Conservation (phyloP, 2,329 filamentous ascomycete species). For the Corynespora cassiicola region DNA sequence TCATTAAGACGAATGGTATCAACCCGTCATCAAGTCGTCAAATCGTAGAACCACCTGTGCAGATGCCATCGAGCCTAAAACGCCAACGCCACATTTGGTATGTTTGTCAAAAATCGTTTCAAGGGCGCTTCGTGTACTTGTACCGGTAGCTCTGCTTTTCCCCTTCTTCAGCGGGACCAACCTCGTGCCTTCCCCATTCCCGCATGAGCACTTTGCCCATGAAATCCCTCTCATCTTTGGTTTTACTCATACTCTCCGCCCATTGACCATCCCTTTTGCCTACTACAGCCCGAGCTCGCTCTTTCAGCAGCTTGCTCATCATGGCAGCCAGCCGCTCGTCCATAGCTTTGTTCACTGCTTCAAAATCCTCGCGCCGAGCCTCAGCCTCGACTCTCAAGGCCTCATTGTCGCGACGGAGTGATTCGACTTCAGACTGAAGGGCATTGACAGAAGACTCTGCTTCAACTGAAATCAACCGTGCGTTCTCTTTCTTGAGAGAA, state of each 20-base stretch:
- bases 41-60: slow-evolving; percentile 5
- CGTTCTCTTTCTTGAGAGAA: slow-evolving; percentile 24
- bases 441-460: slow-evolving; percentile 7
- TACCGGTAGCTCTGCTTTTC: slow-evolving; percentile 38
- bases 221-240: slow-evolving; percentile 33
- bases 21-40: slow-evolving; percentile 5
- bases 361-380: slow-evolving; percentile 29
- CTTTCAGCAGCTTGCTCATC: slow-evolving; percentile 37
- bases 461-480: slow-evolving; percentile 10
- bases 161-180: slow-evolving; percentile 27
- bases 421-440: slow-evolving; percentile 14
- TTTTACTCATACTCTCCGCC: slow-evolving; percentile 30
- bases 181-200: slow-evolving; percentile 45
- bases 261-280: slow-evolving; percentile 42
- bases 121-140: slow-evolving; percentile 29
- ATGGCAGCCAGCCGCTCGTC: slow-evolving; percentile 38
- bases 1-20: background rate
- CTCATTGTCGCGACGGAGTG: slow-evolving; percentile 23
- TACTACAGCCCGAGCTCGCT: slow-evolving; percentile 35
- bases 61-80: too few species aligned
- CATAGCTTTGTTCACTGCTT: slow-evolving; percentile 39
- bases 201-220: slow-evolving; percentile 39
- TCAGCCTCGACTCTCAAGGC: slow-evolving; percentile 25
- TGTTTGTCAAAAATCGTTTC: too few species aligned
- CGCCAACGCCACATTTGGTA: too few species aligned